Conservation (phyloP, 441 rosid genomes). For the Manihot esculenta region DNA sequence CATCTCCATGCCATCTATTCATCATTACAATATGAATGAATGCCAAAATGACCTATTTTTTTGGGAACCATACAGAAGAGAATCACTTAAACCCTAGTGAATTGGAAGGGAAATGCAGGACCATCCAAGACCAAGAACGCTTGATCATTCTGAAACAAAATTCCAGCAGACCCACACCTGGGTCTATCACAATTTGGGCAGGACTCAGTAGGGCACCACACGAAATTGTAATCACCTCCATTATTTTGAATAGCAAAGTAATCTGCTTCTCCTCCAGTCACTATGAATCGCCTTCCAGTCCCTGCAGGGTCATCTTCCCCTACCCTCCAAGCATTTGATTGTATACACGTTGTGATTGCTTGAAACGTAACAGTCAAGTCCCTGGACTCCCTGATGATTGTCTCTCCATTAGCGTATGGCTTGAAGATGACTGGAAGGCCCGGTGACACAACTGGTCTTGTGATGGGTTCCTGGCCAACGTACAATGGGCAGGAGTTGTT, state of each 20-base stretch:
- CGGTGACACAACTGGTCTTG: background rate
- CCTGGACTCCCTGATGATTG: constrained; percentile 7
- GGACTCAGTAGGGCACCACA: constrained; percentile 7
- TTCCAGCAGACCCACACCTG: constrained; percentile 11
- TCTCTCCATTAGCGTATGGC: constrained; percentile 15
- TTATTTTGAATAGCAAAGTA: constrained; percentile 1
- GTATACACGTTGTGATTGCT: background rate
- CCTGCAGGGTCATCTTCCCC: background rate
- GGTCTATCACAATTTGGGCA: constrained; percentile 2
- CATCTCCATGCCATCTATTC: background rate
- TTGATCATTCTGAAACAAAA: background rate
- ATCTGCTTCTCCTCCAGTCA: constrained; percentile 11
- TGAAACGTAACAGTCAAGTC: constrained; percentile 16
- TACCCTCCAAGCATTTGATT: constrained; percentile 1
- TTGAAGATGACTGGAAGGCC: constrained; percentile 7
- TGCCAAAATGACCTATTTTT: background rate
- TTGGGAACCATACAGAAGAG: background rate
- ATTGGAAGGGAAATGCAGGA: constrained; percentile 10
- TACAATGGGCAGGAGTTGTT: constrained; percentile 9
- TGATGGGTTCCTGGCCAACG: constrained; percentile 14
- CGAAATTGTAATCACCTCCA: constrained; percentile 4
- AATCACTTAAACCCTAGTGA: background rate
- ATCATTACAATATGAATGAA: background rate
- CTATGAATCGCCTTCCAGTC: constrained; percentile 2
- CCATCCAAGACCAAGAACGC: constrained; percentile 11